Conservation (phyloP, 805 yeast genomes). For the Wickerhamomyces strasburgensis region DNA sequence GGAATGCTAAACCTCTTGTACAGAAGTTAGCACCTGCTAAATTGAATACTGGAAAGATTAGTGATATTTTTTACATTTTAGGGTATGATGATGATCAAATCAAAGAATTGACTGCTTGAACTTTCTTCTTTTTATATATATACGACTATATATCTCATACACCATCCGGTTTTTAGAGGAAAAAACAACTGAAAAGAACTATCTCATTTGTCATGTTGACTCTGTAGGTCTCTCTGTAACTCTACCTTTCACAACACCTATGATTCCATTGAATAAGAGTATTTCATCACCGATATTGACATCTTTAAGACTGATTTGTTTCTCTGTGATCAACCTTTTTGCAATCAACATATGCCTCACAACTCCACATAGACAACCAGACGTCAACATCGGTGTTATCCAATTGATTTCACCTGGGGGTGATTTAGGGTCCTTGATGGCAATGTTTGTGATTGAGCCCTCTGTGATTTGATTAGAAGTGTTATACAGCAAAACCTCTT, state of each 20-base stretch:
- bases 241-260: constrained; percentile 68
- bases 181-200: too few species aligned
- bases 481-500: constrained; percentile 72
- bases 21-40: constrained; percentile 78
- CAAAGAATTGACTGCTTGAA: constrained; percentile 6
- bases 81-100: constrained; percentile 65
- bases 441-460: constrained; percentile 80
- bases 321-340: constrained; percentile 51
- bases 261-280: constrained; percentile 73
- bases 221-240: constrained; percentile 25
- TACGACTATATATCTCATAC: too few species aligned
- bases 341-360: constrained; percentile 59
- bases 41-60: constrained; percentile 67
- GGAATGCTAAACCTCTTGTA: constrained; percentile 95
- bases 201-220: too few species aligned
- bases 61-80: constrained; percentile 73
- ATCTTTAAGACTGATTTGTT: constrained; percentile 39
- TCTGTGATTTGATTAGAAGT: constrained; percentile 60
- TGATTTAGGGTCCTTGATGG: constrained; percentile 35
- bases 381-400: constrained; percentile 74
- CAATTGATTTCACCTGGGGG: constrained; percentile 40
- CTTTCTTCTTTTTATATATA: not conserved
- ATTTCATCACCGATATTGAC: constrained; percentile 63
- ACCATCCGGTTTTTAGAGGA: too few species aligned
- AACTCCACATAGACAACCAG: constrained; percentile 86